Conservation (phyloP, 495 filamentous ascomycete genomes). For the Aspergillus taichungensis region DNA sequence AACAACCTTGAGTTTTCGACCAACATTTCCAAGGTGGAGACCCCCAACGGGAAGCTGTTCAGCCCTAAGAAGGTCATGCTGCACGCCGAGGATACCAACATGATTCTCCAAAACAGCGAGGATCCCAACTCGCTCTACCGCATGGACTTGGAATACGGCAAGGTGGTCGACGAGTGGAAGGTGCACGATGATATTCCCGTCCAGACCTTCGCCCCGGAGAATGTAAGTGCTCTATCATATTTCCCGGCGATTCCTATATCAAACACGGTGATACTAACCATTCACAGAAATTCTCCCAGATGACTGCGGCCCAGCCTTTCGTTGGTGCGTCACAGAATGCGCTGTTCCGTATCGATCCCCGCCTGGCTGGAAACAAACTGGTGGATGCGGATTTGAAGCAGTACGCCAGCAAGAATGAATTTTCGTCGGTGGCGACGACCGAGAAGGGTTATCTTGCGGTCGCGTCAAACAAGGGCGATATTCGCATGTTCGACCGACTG, state of each 20-base stretch:
- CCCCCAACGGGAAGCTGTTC: constrained; percentile 78
- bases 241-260: neutral
- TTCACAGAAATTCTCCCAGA: constrained; percentile 84
- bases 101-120: constrained; percentile 80
- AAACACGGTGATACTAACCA: constrained; percentile 11
- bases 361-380: constrained; percentile 81
- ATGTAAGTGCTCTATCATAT: constrained; percentile 34
- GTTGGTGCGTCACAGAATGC: constrained; percentile 86
- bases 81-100: constrained; percentile 81
- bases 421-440: constrained; percentile 87
- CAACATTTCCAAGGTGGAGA: constrained; percentile 91
- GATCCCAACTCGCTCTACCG: constrained; percentile 91
- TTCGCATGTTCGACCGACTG: constrained; percentile 90
- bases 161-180: constrained; percentile 99
- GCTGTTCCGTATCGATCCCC: constrained; percentile 89
- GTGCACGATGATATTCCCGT: constrained; percentile 96
- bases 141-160: constrained; percentile 97
- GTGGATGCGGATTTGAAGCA: constrained; percentile 90
- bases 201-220: constrained; percentile 83
- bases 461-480: constrained; percentile 94
- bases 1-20: constrained; percentile 96
- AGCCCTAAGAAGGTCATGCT: constrained; percentile 97
- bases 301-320: constrained; percentile 92
- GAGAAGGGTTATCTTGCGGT: constrained; percentile 95
- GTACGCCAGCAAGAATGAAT: constrained; percentile 92